Conservation (phyloP, 495 filamentous ascomycete species). For the Alectoria sarmentosa region DNA sequence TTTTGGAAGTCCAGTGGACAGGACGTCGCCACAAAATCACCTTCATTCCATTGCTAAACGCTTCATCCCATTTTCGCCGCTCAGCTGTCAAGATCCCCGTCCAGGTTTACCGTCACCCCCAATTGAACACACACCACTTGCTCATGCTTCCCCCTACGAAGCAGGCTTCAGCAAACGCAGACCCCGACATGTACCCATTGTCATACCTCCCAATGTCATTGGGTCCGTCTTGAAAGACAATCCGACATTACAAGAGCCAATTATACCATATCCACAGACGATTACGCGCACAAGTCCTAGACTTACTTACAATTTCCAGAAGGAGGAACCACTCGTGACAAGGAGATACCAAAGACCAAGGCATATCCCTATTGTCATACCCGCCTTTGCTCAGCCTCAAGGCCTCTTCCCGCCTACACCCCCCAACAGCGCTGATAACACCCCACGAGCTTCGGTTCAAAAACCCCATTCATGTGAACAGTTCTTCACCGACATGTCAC, state of each 20-base stretch:
- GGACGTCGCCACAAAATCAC: slow-evolving; percentile 4
- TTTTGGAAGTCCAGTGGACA: slow-evolving; percentile 11
- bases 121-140: not conserved
- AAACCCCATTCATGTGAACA: slow-evolving; percentile 21
- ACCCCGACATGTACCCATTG: slow-evolving; percentile 24
- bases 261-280: slow-evolving; percentile 8
- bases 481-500: slow-evolving; percentile 24
- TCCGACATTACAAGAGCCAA: slow-evolving; percentile 15
- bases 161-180: slow-evolving; percentile 17
- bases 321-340: slow-evolving; percentile 12
- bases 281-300: slow-evolving; percentile 15
- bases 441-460: slow-evolving; percentile 21
- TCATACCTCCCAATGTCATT: slow-evolving; percentile 24
- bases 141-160: slow-evolving; percentile 7
- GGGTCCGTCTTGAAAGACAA: slow-evolving; percentile 21
- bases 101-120: not conserved
- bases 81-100: slow-evolving; percentile 3
- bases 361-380: slow-evolving; percentile 27
- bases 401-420: slow-evolving; percentile 21
- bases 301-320: slow-evolving; percentile 18
- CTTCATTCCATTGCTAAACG: slow-evolving; percentile 18
- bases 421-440: slow-evolving; percentile 18
- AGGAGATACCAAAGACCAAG: slow-evolving; percentile 16
- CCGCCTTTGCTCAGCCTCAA: slow-evolving; percentile 26
- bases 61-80: not conserved